Evolutionary conservation across 2,329 filamentous ascomycete genomes (phyloP).

Genomic region (Dactylellina drechsleri): DNA sequence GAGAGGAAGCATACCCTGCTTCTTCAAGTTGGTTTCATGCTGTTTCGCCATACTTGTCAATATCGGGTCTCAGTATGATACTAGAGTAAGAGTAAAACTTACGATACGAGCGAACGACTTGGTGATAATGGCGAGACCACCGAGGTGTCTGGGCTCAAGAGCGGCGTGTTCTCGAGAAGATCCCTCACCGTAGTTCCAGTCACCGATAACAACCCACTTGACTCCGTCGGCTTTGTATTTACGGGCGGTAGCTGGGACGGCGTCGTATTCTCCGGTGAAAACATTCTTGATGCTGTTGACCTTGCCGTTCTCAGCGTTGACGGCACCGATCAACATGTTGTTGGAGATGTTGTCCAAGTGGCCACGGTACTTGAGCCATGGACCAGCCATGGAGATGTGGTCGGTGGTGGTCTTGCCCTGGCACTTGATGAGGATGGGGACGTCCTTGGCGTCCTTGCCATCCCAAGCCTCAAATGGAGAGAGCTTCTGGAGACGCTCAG

Average conservation of each 20-base stretch:
- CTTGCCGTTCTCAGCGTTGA: constrained; percentile 94
- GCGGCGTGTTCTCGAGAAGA: constrained; percentile 98
- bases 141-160: constrained; percentile 95
- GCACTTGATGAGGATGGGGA: constrained; percentile 95
- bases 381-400: constrained; percentile 96
- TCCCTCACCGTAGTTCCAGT: constrained; percentile 99
- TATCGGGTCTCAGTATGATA: not conserved
- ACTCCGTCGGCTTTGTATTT: constrained; percentile 98
- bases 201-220: constrained; percentile 96
- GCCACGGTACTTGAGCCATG: constrained; percentile 98
- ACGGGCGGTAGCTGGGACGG: constrained; percentile 91
- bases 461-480: constrained; percentile 88
- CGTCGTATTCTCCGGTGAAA: constrained; percentile 82
- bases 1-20: constrained; percentile 99
- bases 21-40: constrained; percentile 99
- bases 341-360: constrained; percentile 99
- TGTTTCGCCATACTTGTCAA: constrained; percentile 57
- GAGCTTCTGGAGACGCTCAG: constrained; percentile 93
- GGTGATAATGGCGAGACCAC: constrained; percentile 95
- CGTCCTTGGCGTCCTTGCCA: constrained; percentile 83
- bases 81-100: constrained; percentile 59
- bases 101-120: constrained; percentile 94
- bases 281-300: constrained; percentile 97
- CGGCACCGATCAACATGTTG: constrained; percentile 98
- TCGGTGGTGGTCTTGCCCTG: constrained; percentile 97